Percentiles rank a stretch among this genome's conserved stretches.
Evolutionary conservation across 148 eudicot genomes (phyloP).

Genomic region (Tetragonia tetragonoides): DNA sequence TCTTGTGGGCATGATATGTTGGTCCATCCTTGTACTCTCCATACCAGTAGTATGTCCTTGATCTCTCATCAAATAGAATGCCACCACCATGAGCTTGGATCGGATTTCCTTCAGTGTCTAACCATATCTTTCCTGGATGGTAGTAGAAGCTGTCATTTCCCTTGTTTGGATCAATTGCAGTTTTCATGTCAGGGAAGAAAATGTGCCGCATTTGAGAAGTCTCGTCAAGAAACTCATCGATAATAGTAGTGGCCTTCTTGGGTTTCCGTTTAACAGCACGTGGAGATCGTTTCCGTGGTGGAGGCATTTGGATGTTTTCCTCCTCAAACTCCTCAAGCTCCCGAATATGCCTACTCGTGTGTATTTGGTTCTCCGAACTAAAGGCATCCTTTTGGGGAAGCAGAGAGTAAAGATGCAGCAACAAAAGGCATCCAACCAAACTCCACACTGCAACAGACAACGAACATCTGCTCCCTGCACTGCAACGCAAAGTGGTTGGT

Average conservation of each 20-base stretch:
- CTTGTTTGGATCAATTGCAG: constrained; percentile 69
- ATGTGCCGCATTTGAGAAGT: constrained; percentile 73
- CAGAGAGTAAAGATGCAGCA: constrained; percentile 64
- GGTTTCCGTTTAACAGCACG: constrained; percentile 89
- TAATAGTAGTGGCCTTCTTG: constrained; percentile 51
- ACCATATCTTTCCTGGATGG: constrained; percentile 90
- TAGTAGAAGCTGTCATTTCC: constrained; percentile 64
- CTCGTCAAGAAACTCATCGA: constrained; percentile 95
- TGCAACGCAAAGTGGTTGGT: constrained; percentile 80
- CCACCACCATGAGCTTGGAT: constrained; percentile 99
- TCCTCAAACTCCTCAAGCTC: constrained; percentile 81
- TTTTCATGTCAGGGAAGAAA: constrained; percentile 72
- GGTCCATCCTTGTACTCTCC: constrained; percentile 99
- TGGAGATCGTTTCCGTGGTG: constrained; percentile 88
- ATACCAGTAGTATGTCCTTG: constrained; percentile 81
- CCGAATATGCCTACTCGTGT: constrained; percentile 31
- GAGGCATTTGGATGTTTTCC: constrained; percentile 79
- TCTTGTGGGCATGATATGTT: constrained; percentile 82
- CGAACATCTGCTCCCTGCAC: constrained; percentile 82
- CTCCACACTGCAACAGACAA: constrained; percentile 50
- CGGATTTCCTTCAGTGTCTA: constrained; percentile 93
- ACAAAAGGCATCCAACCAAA: constrained; percentile 56
- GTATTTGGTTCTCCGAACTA: constrained; percentile 31
- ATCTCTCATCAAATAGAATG: constrained; percentile 62
- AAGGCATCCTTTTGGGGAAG: constrained; percentile 36